Conservation (phyloP, 2,329 filamentous ascomycete genomes). For the Xylariaceae sp. region DNA sequence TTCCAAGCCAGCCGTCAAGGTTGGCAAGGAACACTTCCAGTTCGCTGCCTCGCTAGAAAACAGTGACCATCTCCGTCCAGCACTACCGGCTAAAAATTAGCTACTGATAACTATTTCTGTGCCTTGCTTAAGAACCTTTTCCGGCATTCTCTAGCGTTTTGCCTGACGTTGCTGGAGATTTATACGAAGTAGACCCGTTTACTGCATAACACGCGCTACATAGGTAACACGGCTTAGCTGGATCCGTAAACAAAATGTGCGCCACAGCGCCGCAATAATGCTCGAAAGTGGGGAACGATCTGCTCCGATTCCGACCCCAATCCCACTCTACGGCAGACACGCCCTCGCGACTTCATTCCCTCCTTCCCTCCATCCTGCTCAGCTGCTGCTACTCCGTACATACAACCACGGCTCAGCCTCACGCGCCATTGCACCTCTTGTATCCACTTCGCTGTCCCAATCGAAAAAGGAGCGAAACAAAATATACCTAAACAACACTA, state of each 20-base stretch:
- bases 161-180: background rate
- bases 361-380: background rate
- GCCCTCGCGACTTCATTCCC: slow-evolving; percentile 15
- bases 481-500: too few relatives aligned
- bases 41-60: too few relatives aligned
- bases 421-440: background rate
- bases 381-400: background rate
- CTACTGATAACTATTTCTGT: background rate
- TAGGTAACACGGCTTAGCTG: too few relatives aligned
- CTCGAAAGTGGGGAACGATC: slow-evolving; percentile 7
- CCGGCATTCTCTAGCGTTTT: too few relatives aligned
- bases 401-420: background rate
- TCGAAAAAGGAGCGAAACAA: background rate
- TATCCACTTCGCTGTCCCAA: background rate
- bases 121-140: too few relatives aligned
- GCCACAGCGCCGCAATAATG: background rate
- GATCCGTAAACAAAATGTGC: background rate
- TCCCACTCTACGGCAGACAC: slow-evolving; percentile 13
- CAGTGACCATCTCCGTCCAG: too few relatives aligned
- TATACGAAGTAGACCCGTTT: background rate
- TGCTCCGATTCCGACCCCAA: slow-evolving; percentile 5
- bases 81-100: background rate
- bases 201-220: background rate
- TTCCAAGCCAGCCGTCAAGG: too few relatives aligned
- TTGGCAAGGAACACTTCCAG: too few relatives aligned